Percentiles rank a stretch among this genome's conserved stretches.
These are phyloP conservation scores for Posidonia oceanica DNA, from an alignment of 116 monocot species.

Conservation along the genomic window DNA sequence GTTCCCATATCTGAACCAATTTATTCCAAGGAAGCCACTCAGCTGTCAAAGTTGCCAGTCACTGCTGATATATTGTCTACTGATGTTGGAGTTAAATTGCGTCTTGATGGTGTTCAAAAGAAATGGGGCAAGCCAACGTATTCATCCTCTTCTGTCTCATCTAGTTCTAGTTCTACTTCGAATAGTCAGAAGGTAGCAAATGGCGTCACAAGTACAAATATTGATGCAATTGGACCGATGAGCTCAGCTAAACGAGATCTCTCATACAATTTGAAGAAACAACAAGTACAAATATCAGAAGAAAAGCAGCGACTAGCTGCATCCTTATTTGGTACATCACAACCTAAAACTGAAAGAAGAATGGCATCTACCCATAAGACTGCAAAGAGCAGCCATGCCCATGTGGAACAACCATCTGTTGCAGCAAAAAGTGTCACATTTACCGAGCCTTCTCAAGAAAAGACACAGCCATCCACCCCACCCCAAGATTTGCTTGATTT, in stretches of 20 bases:
- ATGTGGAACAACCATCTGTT: constrained; percentile 20
- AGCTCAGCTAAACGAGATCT: constrained; percentile 24
- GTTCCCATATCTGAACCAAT: constrained; percentile 37
- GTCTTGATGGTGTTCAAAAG: constrained; percentile 78
- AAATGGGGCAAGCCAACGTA: constrained; percentile 82
- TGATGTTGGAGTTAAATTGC: constrained; percentile 43
- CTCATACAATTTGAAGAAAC: constrained; percentile 29
- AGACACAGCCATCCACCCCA: constrained; percentile 23
- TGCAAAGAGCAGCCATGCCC: constrained; percentile 21
- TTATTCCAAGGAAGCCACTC: constrained; percentile 31
- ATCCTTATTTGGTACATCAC: constrained; percentile 66
- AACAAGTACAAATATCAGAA: constrained; percentile 51
- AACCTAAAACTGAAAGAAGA: constrained; percentile 53
- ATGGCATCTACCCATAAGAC: constrained; percentile 20
- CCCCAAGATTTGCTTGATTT: constrained; percentile 90
- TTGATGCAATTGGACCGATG: constrained; percentile 15
- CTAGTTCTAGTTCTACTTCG: constrained; percentile 41
- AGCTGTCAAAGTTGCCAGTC: constrained; percentile 11
- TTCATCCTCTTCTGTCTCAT: constrained; percentile 40
- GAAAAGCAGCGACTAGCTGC: constrained; percentile 92
- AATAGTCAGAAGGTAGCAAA: constrained; percentile 33
- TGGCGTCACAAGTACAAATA: constrained; percentile 25
- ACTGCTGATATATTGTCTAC: constrained; percentile 27
- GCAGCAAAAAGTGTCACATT: constrained; percentile 6
- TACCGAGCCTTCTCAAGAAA: constrained; percentile 27